Percentiles rank a stretch among this genome's conserved stretches.
phyloP scores from a whole-genome alignment of 176 grass and related monocot genomes.

The Aegilops bicornis region DNA sequence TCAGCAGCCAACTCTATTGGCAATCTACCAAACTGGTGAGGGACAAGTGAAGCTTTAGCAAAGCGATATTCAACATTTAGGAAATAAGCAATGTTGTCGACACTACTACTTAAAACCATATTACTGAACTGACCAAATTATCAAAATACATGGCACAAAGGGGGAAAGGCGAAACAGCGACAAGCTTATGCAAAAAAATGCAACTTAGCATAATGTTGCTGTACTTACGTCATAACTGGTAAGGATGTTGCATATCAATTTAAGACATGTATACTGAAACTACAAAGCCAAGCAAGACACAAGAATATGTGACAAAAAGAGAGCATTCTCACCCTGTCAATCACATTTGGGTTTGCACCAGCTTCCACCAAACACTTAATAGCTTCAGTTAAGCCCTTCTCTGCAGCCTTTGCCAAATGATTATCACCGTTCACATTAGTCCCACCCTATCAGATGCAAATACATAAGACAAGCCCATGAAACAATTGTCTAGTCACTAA shows the following conservation, averaged over 20 bases:
- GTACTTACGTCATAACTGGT: not conserved
- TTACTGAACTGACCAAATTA: not conserved
- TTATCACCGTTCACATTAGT: not conserved
- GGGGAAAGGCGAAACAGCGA: not conserved
- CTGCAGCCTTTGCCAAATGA: not conserved
- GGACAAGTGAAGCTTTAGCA: not conserved
- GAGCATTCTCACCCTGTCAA: not conserved
- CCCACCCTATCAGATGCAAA: not conserved
- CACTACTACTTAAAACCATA: not conserved
- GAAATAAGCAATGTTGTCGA: not conserved
- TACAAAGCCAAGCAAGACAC: not conserved
- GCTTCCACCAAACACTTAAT: slow-evolving; percentile 8
- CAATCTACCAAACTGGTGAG: slow-evolving; percentile 37
- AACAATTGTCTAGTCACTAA: not conserved
- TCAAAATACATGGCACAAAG: not conserved
- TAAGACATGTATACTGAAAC: not conserved
- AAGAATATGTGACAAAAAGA: not conserved
- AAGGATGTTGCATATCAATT: not conserved
- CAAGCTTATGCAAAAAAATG: not conserved
- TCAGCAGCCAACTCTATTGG: slow-evolving; percentile 56
- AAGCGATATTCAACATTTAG: not conserved
- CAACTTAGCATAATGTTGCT: not conserved
- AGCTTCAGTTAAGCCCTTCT: slow-evolving; percentile 17
- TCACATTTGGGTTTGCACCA: slow-evolving; percentile 11
- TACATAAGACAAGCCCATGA: not conserved